Percentiles rank a stretch among this genome's conserved stretches.
Evolutionary conservation across 2,329 filamentous ascomycete genomes (phyloP).

Genomic region (Colletotrichum gigasporum): DNA sequence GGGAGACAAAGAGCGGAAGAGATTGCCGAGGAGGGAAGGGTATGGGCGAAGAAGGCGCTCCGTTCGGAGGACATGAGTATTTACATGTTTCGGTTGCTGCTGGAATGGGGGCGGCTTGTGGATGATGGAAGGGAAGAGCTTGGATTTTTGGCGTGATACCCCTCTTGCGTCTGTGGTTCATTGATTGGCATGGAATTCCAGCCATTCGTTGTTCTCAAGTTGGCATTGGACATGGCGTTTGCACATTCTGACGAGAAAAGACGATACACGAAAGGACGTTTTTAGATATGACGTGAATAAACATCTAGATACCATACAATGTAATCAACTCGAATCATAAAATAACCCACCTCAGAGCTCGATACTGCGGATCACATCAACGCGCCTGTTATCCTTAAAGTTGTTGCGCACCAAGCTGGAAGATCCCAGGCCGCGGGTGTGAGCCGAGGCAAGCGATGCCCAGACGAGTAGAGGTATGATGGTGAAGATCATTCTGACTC

Average conservation of each 20-base stretch:
- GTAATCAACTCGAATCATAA: no score
- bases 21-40: conserved; percentile 47
- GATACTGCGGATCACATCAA: no score
- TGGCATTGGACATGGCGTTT: neutral
- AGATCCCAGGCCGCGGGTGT: no score
- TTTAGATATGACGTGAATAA: neutral
- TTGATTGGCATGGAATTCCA: neutral
- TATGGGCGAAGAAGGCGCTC: conserved; percentile 67
- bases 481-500: no score
- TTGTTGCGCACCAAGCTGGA: no score
- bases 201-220: neutral
- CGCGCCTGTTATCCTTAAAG: no score
- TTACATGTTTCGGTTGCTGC: conserved; percentile 75
- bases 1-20: conserved; percentile 33
- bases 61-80: conserved; percentile 78
- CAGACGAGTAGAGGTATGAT: no score
- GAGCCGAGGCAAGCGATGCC: no score
- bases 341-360: no score
- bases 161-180: neutral
- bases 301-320: no score
- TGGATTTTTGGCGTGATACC: conserved; percentile 38
- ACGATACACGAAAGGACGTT: neutral
- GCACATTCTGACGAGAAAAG: neutral
- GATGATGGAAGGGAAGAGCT: conserved; percentile 60
- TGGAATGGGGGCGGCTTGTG: conserved; percentile 75